Evolutionary conservation across 1,284 basidiomycete species (phyloP).

Genomic region (Vanrija pseudolonga): DNA sequence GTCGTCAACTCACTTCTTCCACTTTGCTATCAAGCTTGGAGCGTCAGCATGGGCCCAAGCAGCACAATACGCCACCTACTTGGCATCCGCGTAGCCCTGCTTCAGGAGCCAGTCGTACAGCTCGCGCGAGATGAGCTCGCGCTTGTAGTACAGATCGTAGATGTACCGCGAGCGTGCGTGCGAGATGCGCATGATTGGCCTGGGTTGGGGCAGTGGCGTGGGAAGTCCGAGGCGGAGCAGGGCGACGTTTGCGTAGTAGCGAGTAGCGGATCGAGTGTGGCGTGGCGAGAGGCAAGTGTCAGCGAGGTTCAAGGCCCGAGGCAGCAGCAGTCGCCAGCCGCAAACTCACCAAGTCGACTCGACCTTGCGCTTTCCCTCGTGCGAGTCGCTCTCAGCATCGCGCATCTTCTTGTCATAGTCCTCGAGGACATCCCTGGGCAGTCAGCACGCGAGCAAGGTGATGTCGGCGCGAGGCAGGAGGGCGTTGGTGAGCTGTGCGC

Average conservation of each 20-base stretch:
- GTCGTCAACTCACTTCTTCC: conserved; percentile 69
- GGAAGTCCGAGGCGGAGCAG: neutral
- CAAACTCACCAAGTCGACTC: conserved; percentile 78
- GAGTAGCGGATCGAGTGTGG: neutral
- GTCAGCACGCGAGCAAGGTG: conserved; percentile 61
- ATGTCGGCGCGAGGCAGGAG: neutral
- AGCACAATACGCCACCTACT: conserved; percentile 58
- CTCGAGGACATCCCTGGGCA: conserved; percentile 71
- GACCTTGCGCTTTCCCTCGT: conserved; percentile 43
- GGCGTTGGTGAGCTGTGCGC: neutral
- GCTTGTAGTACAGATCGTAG: conserved; percentile 98
- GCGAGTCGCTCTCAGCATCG: conserved; percentile 76
- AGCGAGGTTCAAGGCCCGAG: neutral
- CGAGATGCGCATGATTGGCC: conserved; percentile 93
- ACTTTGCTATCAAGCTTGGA: conserved; percentile 92
- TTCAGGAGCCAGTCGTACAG: conserved; percentile 98
- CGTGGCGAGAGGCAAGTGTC: neutral
- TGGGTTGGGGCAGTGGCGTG: conserved; percentile 4
- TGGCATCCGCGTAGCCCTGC: conserved; percentile 94
- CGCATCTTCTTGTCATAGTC: conserved; percentile 96
- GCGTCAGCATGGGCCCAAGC: conserved; percentile 1
- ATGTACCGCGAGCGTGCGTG: conserved; percentile 95
- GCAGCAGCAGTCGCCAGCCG: too few species aligned
- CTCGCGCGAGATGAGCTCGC: conserved; percentile 88
- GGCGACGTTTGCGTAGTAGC: neutral